Conservation (phyloP, 2,329 filamentous ascomycete genomes). For the Lachnellula subtilissima region DNA sequence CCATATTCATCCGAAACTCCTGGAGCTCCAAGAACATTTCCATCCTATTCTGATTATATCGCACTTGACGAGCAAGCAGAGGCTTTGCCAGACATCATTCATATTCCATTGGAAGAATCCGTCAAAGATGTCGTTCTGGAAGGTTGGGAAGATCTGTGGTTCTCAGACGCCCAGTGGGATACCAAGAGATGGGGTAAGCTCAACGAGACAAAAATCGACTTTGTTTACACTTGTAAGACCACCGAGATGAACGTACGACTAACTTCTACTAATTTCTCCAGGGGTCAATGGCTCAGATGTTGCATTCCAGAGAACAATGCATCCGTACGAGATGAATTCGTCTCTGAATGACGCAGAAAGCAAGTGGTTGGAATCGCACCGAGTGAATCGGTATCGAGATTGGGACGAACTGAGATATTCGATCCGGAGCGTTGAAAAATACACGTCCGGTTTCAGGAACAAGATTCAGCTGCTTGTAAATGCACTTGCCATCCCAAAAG, state of each 20-base stretch:
- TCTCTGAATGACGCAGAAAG: constrained; percentile 37
- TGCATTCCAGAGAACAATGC: constrained; percentile 34
- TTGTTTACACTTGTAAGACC: constrained; percentile 37
- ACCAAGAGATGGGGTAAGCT: constrained; percentile 30
- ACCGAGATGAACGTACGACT: neutral
- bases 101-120: constrained; percentile 37
- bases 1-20: neutral
- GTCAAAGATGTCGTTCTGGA: constrained; percentile 35
- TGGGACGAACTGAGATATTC: constrained; percentile 43
- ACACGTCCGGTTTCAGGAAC: constrained; percentile 38
- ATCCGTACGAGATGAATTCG: constrained; percentile 37
- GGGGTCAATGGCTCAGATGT: constrained; percentile 40
- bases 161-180: constrained; percentile 33
- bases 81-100: constrained; percentile 36
- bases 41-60: constrained; percentile 11
- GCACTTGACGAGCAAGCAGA: constrained; percentile 17
- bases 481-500: constrained; percentile 29
- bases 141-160: constrained; percentile 41
- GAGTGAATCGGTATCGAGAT: constrained; percentile 40
- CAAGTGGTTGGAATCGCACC: constrained; percentile 38
- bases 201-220: constrained; percentile 39
- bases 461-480: constrained; percentile 42
- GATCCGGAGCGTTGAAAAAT: constrained; percentile 38
- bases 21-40: constrained; percentile 5
- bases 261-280: constrained; percentile 1